Evolutionary conservation across 495 filamentous ascomycete genomes (phyloP), one percentile per base, ranked within the genome.

Genomic region (Eremomyces bilateralis): DNA sequence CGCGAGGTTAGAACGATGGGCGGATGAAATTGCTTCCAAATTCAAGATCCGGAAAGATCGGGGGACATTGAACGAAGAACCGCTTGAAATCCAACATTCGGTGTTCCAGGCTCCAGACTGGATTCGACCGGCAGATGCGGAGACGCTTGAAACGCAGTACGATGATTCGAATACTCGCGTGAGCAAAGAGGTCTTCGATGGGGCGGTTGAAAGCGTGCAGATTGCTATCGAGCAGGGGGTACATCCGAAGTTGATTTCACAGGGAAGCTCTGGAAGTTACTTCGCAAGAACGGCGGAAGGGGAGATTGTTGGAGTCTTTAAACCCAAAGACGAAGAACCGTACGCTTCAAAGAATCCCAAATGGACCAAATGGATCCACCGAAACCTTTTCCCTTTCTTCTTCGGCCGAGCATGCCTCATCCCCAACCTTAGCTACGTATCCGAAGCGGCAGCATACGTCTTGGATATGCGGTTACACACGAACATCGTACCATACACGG

Each of bases 261-360:
- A 99, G 54, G 88, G 88, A 18, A 92, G 82, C 53, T 94, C 84
- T 3, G 88, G 88, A 8, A 92, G 82, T 53, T 99, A 99, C 59
- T 99, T 95, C 63, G 90, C 88, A 34, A 65, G 83, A 39, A 85
- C 93, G 47, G 69, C 62, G 19, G 73, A 88, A 15, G 88, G 88
- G 15, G 93, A 90, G 55, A 76, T 92, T 11, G 81, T 99, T 12
- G 88, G 83, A 17, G 90, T 99, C 5, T 95, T 99, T 55, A 99
- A 99, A 52, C 88, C 88, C 22, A 99, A 99, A 57, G 88, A 99
- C 51, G 88, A 99, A 54, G 88, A 99, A 54, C 88, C 88, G 16
- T 99, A 88, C 47, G 88, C 56, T 34, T 56, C 48, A 16, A 47
- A 44, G 34, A 59, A 59, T 39, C 56, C 56, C 2, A 59, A 59